These are phyloP conservation scores for Elsinoe perseae DNA, from an alignment of 2,329 filamentous ascomycete genomes.

Conservation along the genomic window DNA sequence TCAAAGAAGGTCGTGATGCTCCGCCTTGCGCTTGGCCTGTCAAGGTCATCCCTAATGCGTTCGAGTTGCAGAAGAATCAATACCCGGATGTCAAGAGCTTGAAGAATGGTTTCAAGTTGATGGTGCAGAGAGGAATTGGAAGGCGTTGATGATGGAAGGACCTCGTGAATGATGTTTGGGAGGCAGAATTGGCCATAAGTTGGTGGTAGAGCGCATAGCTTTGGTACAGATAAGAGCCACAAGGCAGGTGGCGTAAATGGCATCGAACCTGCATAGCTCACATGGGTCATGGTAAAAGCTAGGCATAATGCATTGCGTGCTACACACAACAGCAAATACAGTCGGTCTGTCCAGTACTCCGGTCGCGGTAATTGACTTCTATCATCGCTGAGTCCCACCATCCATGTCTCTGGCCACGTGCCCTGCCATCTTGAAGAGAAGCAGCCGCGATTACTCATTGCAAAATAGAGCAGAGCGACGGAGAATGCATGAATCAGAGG, in stretches of 20 bases:
- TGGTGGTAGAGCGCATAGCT: too few relatives aligned
- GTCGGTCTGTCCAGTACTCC: too few relatives aligned
- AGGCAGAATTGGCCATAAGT: too few relatives aligned
- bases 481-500: neutral
- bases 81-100: constrained; percentile 94
- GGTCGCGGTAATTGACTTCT: too few relatives aligned
- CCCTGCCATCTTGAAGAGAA: too few relatives aligned
- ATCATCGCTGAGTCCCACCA: too few relatives aligned
- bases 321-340: neutral
- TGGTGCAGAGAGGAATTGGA: constrained; percentile 52
- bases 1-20: constrained; percentile 77
- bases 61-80: constrained; percentile 76
- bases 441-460: too few relatives aligned
- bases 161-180: neutral
- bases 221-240: too few relatives aligned
- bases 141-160: neutral
- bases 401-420: too few relatives aligned
- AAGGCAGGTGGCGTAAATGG: too few relatives aligned
- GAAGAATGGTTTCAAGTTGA: constrained; percentile 93
- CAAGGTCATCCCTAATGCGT: constrained; percentile 86
- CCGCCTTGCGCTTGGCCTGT: constrained; percentile 72
- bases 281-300: neutral
- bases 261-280: neutral
- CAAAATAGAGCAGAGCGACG: neutral
- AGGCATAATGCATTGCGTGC: neutral